A percentile compares a stretch with the other conserved stretches of the same genome.
These are phyloP conservation scores for Raddia distichophylla DNA, from an alignment of 176 grass and related monocot genomes.

Conservation along the genomic window DNA sequence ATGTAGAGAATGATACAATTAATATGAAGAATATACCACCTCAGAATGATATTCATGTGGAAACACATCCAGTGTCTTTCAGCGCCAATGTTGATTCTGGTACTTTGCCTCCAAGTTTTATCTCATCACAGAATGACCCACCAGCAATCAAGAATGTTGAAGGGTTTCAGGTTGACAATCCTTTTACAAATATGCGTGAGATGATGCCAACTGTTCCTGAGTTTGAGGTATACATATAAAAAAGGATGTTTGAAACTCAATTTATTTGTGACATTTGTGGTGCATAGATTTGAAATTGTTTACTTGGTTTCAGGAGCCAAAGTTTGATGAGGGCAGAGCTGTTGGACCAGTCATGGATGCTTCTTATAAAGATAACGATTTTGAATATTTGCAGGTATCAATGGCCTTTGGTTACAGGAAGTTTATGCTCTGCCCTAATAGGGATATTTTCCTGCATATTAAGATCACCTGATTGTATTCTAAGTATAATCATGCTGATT, in stretches of 20 bases:
- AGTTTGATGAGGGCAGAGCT: conserved; percentile 60
- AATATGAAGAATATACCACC: conserved; percentile 46
- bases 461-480: conserved; percentile 6
- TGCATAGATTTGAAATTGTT: conserved; percentile 23
- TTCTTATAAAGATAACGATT: conserved; percentile 70
- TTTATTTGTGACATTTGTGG: conserved; percentile 11
- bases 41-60: conserved; percentile 54
- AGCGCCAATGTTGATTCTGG: conserved; percentile 41
- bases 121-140: conserved; percentile 51
- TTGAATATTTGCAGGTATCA: conserved; percentile 91
- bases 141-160: conserved; percentile 47
- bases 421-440: conserved; percentile 33
- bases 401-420: conserved; percentile 34
- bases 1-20: conserved; percentile 45
- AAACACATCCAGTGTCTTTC: conserved; percentile 53
- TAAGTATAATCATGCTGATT: background rate
- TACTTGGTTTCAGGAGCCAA: conserved; percentile 62
- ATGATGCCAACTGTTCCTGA: conserved; percentile 68
- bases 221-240: conserved; percentile 68
- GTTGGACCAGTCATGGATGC: conserved; percentile 63
- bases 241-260: background rate
- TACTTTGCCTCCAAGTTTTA: conserved; percentile 47
- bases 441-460: conserved; percentile 27
- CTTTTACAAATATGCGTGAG: conserved; percentile 70
- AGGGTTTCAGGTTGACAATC: conserved; percentile 86